These are phyloP conservation scores for Dioszegia crocea DNA, from an alignment of 768 basidiomycete species.

Conservation along the genomic window DNA sequence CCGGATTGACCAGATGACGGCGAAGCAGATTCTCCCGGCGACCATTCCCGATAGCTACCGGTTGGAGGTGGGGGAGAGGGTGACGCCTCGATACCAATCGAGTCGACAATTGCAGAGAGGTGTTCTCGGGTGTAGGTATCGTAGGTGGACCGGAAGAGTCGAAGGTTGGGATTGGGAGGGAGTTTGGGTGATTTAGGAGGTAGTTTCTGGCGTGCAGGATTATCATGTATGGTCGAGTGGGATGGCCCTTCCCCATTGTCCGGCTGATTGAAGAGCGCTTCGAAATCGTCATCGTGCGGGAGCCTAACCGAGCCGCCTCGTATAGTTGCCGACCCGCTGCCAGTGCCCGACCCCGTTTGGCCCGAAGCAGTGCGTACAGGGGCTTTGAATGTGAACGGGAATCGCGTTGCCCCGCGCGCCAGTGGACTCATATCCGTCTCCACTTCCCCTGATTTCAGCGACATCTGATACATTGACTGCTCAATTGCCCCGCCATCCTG, in stretches of 20 bases:
- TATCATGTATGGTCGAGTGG: constrained; percentile 18
- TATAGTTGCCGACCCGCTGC: constrained; percentile 11
- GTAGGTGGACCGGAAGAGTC: constrained; percentile 85
- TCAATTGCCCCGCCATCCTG: neutral
- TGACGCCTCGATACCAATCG: constrained; percentile 61
- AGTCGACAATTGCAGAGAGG: constrained; percentile 87
- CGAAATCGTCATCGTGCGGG: constrained; percentile 3
- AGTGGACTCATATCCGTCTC: constrained; percentile 38
- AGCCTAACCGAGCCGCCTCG: constrained; percentile 5
- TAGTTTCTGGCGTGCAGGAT: neutral
- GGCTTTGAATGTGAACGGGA: constrained; percentile 35
- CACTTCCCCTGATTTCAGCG: constrained; percentile 19
- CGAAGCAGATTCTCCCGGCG: constrained; percentile 7
- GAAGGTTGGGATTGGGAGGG: constrained; percentile 21
- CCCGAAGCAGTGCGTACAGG: constrained; percentile 16
- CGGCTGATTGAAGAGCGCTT: constrained; percentile 15
- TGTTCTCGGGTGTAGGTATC: constrained; percentile 95
- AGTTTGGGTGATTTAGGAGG: constrained; percentile 4
- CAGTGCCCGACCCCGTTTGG: constrained; percentile 4
- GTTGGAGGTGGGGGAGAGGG: constrained; percentile 20
- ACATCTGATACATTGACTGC: neutral
- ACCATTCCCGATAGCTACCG: constrained; percentile 2
- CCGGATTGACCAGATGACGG: constrained; percentile 1
- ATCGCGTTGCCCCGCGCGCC: constrained; percentile 12
- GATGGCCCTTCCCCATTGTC: constrained; percentile 21